Evolutionary conservation across 2,329 filamentous ascomycete genomes (phyloP).

Genomic region (Penicillium sp.): DNA sequence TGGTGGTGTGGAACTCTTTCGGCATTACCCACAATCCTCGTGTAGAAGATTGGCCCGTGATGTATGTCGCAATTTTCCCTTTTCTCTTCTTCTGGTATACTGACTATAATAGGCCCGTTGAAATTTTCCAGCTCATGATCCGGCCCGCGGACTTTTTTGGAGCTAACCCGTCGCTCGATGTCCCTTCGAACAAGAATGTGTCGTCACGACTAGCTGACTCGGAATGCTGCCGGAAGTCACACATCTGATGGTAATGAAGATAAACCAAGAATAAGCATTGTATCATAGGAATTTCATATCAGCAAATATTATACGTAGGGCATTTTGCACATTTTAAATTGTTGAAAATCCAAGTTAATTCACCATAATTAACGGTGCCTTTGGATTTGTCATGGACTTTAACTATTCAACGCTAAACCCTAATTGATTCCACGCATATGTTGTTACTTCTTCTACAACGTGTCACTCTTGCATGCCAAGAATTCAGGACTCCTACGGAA

Average conservation of each 20-base stretch:
- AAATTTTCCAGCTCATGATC: slow-evolving; percentile 44
- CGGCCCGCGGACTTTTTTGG: slow-evolving; percentile 56
- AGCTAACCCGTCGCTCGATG: slow-evolving; percentile 55
- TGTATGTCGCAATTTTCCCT: slow-evolving; percentile 27
- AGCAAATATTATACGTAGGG: no score
- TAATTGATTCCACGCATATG: no score
- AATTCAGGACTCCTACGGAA: no score
- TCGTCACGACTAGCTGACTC: slow-evolving; percentile 33
- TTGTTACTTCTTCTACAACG: no score
- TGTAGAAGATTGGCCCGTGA: slow-evolving; percentile 48
- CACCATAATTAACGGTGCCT: no score
- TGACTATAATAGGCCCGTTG: slow-evolving; percentile 34
- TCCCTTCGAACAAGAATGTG: slow-evolving; percentile 45
- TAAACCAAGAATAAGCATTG: not conserved
- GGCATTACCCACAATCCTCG: slow-evolving; percentile 49
- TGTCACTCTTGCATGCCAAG: no score
- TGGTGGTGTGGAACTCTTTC: slow-evolving; percentile 48
- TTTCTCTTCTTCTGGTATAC: not conserved
- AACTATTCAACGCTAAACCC: no score
- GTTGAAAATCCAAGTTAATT: no score
- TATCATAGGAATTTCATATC: not conserved
- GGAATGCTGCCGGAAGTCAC: slow-evolving; percentile 36
- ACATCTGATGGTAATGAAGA: slow-evolving; percentile 21
- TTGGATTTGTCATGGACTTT: no score
- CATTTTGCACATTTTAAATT: not conserved